Percentiles rank a stretch among this genome's conserved stretches.
Conservation (phyloP, 2,329 filamentous ascomycete genomes). For the Cadophora gregata region DNA sequence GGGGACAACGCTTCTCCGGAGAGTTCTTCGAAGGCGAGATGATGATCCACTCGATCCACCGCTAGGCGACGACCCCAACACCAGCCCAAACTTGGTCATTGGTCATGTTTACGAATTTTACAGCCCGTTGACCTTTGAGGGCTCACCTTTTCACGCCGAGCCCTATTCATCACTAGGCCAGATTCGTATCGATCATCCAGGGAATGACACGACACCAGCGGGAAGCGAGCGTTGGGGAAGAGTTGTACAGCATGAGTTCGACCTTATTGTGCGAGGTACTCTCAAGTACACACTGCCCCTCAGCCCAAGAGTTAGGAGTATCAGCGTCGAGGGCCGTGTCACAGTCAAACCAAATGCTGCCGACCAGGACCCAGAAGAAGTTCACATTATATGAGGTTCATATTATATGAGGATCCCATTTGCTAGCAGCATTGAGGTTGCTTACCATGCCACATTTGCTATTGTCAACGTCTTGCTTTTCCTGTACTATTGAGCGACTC, state of each 20-base stretch:
- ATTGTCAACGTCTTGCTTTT: conserved; percentile 35
- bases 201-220: conserved; percentile 83
- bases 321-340: conserved; percentile 64
- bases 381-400: conserved; percentile 35
- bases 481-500: conserved; percentile 38
- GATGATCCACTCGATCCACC: conserved; percentile 44
- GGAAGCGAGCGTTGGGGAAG: conserved; percentile 88
- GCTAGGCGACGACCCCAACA: conserved; percentile 65
- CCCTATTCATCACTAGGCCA: conserved; percentile 78
- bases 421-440: conserved; percentile 18
- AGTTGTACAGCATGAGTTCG: conserved; percentile 89
- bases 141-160: conserved; percentile 81
- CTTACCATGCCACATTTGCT: conserved; percentile 32
- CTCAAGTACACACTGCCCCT: conserved; percentile 78
- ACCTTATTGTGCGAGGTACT: conserved; percentile 89
- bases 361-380: conserved; percentile 41
- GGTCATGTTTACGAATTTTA: conserved; percentile 88
- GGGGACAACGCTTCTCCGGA: conserved; percentile 39
- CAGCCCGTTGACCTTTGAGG: conserved; percentile 86
- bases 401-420: conserved; percentile 25
- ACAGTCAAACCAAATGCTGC: conserved; percentile 62
- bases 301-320: conserved; percentile 64
- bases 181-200: conserved; percentile 80
- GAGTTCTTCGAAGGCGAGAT: conserved; percentile 44
- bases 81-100: conserved; percentile 85